Evolutionary conservation across 768 basidiomycete species (phyloP).

Genomic region (Naganishia randhawae): DNA sequence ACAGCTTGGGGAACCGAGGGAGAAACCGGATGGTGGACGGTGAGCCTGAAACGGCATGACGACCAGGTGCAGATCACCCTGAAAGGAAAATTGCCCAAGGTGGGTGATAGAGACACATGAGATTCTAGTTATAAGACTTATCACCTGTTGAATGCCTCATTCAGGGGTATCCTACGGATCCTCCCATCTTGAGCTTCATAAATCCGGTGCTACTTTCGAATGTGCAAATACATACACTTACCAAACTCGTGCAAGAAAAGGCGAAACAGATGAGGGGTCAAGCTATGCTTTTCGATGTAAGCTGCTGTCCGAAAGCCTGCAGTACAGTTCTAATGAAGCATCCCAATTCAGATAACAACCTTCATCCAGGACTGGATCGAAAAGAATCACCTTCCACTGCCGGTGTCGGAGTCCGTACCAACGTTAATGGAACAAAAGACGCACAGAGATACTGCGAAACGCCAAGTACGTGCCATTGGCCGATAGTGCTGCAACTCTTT

Average conservation of each 20-base stretch:
- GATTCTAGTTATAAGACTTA: not conserved
- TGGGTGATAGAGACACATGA: conserved; percentile 20
- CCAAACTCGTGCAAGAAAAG: conserved; percentile 34
- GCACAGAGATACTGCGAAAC: conserved; percentile 40
- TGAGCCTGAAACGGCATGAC: conserved; percentile 36
- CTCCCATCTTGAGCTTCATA: conserved; percentile 32
- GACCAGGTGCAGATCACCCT: conserved; percentile 37
- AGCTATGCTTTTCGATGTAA: conserved; percentile 44
- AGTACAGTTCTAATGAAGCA: not conserved
- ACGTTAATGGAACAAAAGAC: conserved; percentile 48
- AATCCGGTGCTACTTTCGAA: conserved; percentile 37
- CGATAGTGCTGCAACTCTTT: not conserved
- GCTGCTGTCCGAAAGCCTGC: not conserved
- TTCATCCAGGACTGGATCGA: conserved; percentile 39
- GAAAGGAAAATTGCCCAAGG: conserved; percentile 41
- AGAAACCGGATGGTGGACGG: conserved; percentile 43
- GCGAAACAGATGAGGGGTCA: conserved; percentile 37
- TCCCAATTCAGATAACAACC: conserved; percentile 30
- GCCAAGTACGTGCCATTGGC: conserved; percentile 34
- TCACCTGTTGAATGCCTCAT: not conserved
- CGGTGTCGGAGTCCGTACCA: conserved; percentile 34
- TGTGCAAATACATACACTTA: conserved; percentile 38
- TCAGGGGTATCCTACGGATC: conserved; percentile 41
- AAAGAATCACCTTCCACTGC: conserved; percentile 43
- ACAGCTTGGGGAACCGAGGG: conserved; percentile 45